These are phyloP conservation scores for Magnaporthales sp. DNA, from an alignment of 2,329 filamentous ascomycete species.

Conservation along the genomic window DNA sequence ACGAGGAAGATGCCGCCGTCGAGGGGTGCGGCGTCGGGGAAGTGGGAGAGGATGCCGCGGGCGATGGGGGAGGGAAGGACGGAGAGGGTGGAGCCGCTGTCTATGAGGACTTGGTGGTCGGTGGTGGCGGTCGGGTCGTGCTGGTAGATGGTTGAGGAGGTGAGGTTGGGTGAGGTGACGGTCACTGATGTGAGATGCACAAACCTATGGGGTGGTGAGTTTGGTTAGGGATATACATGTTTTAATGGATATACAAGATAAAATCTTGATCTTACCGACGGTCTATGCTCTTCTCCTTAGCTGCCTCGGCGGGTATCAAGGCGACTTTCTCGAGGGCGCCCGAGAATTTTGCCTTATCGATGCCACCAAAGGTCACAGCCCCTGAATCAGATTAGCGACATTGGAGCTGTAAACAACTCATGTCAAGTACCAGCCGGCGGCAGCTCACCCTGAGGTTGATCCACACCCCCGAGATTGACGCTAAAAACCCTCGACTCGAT, in stretches of 20 bases:
- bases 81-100: constrained; percentile 55
- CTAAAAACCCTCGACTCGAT: constrained; percentile 32
- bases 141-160: background rate
- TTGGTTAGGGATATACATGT: background rate
- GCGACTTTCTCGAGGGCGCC: constrained; percentile 23
- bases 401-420: constrained; percentile 33
- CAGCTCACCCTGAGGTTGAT: constrained; percentile 38
- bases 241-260: background rate
- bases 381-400: constrained; percentile 27
- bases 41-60: constrained; percentile 24
- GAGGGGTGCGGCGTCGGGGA: constrained; percentile 20
- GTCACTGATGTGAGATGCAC: background rate
- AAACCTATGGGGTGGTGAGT: background rate
- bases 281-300: background rate
- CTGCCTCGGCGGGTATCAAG: constrained; percentile 17
- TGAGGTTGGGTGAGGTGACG: background rate
- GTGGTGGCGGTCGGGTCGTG: background rate
- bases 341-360: constrained; percentile 34
- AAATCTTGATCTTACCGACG: background rate
- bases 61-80: constrained; percentile 51
- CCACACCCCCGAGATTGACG: constrained; percentile 59
- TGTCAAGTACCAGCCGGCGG: constrained; percentile 38
- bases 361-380: constrained; percentile 32
- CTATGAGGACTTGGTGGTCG: constrained; percentile 29
- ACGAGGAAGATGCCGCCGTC: constrained; percentile 16